Evolutionary conservation across 148 eudicot genomes (phyloP).

Genomic region (Fallopia convolvulus): DNA sequence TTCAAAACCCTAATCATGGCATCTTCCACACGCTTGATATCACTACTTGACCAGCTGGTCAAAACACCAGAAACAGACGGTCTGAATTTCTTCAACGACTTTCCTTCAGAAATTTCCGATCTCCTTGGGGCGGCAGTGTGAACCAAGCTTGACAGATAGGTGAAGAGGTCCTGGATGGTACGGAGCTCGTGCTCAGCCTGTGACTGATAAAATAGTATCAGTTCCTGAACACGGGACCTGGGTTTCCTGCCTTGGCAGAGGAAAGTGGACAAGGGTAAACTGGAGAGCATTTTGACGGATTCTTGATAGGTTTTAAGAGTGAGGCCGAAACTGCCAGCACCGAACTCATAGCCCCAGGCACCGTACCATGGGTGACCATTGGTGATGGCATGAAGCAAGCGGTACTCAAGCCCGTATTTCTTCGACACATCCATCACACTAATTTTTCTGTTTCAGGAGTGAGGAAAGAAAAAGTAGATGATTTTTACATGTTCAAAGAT

Average conservation of each 20-base stretch:
- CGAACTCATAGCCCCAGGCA: constrained; percentile 86
- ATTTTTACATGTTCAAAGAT: constrained; percentile 11
- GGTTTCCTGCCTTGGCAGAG: constrained; percentile 66
- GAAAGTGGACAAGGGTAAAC: constrained; percentile 42
- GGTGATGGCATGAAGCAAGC: constrained; percentile 67
- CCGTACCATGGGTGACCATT: constrained; percentile 91
- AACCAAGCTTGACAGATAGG: background rate
- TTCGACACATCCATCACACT: constrained; percentile 97
- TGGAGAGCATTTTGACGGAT: constrained; percentile 55
- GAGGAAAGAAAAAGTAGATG: constrained; percentile 4
- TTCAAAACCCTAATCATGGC: constrained; percentile 8
- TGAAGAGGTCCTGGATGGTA: constrained; percentile 48
- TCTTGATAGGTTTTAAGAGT: constrained; percentile 47
- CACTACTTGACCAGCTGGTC: background rate
- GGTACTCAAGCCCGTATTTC: constrained; percentile 77
- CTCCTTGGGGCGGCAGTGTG: background rate
- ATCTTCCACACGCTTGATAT: background rate
- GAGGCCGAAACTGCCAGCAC: constrained; percentile 73
- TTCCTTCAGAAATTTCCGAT: background rate
- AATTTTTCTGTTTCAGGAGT: constrained; percentile 51
- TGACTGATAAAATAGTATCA: constrained; percentile 64
- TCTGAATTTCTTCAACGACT: background rate
- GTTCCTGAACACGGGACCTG: constrained; percentile 59
- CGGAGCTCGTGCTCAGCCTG: constrained; percentile 68
- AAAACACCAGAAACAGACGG: background rate